These are phyloP conservation scores for Solanum etuberosum DNA, from an alignment of 257 asterid genomes.

Conservation along the genomic window DNA sequence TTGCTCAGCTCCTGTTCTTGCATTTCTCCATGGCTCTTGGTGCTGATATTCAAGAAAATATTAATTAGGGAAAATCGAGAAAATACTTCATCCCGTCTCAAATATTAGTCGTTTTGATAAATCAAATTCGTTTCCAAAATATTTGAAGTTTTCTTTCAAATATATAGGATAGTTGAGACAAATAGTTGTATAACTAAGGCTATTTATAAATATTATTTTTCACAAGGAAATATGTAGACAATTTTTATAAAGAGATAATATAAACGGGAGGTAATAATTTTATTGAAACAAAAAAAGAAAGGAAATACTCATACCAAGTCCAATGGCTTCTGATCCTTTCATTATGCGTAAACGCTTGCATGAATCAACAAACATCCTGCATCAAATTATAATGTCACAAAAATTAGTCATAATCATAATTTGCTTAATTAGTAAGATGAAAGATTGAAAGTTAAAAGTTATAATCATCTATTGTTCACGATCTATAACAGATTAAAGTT, in stretches of 20 bases:
- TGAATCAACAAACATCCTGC: conserved; percentile 40
- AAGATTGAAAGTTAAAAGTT: too few species aligned
- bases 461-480: not conserved
- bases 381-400: not conserved
- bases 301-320: conserved; percentile 22
- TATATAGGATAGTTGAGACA: not conserved
- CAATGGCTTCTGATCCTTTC: conserved; percentile 47
- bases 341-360: conserved; percentile 45
- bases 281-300: not conserved
- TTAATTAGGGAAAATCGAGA: not conserved
- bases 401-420: not conserved
- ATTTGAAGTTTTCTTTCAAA: not conserved
- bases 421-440: not conserved
- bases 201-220: not conserved
- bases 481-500: too few species aligned
- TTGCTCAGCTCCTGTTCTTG: conserved; percentile 41
- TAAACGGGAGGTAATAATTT: not conserved
- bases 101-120: not conserved
- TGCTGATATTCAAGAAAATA: conserved; percentile 18
- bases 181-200: not conserved
- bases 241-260: not conserved
- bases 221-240: not conserved
- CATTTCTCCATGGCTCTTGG: conserved; percentile 89
- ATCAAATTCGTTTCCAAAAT: not conserved
- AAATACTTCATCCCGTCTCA: not conserved